Percentiles rank a stretch among this genome's conserved stretches.
These are phyloP conservation scores for Ganoderma lucidum DNA, from an alignment of 1,284 basidiomycete species.

Conservation along the genomic window DNA sequence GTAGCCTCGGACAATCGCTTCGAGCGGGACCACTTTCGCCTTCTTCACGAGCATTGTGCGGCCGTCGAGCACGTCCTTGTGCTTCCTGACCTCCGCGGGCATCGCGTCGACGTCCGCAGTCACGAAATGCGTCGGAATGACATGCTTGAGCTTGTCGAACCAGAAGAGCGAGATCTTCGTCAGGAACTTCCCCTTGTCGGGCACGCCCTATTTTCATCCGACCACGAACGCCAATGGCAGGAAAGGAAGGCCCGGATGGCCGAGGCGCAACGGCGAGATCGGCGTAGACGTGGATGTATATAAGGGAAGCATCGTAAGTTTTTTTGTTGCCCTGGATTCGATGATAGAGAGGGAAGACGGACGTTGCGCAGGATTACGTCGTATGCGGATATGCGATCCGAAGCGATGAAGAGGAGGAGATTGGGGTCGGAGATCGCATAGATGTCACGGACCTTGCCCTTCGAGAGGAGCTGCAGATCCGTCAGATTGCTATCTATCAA, in stretches of 20 bases:
- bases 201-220: constrained; percentile 78
- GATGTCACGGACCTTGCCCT: constrained; percentile 94
- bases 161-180: constrained; percentile 94
- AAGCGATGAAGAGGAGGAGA: constrained; percentile 91
- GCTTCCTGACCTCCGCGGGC: constrained; percentile 75
- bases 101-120: constrained; percentile 77
- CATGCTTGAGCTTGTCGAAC: constrained; percentile 84
- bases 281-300: background rate
- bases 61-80: constrained; percentile 80
- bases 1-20: constrained; percentile 97
- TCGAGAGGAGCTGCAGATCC: constrained; percentile 72
- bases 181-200: constrained; percentile 91
- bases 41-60: constrained; percentile 93
- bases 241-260: background rate
- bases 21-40: constrained; percentile 92
- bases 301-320: background rate
- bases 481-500: constrained; percentile 64
- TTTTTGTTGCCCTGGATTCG: background rate
- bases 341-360: constrained; percentile 42
- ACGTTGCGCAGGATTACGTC: constrained; percentile 96
- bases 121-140: constrained; percentile 91
- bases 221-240: background rate
- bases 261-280: background rate
- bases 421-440: constrained; percentile 77
- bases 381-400: constrained; percentile 96